Conservation (phyloP, 495 filamentous ascomycete genomes). For the Cercophora sp. region DNA sequence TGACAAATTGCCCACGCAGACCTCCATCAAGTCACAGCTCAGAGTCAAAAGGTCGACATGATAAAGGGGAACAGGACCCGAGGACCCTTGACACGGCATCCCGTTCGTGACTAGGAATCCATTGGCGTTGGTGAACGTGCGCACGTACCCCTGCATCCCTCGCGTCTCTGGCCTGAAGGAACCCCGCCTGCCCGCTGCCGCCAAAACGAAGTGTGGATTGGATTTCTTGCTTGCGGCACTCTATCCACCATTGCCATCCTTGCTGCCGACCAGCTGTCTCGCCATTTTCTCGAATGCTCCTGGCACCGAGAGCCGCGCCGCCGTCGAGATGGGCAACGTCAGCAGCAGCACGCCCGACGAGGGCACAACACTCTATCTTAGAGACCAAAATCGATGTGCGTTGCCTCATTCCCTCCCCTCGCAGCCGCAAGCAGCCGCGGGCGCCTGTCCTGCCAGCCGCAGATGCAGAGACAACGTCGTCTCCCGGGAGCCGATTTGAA, state of each 20-base stretch:
- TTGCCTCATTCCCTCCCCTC: slow-evolving; percentile 6
- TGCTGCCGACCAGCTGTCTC: slow-evolving; percentile 3
- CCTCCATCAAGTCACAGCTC: no score
- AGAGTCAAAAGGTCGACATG: no score
- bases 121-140: neutral
- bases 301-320: slow-evolving; percentile 17
- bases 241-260: neutral
- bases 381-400: slow-evolving; percentile 85
- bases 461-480: neutral
- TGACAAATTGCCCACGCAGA: no score
- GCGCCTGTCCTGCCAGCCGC: neutral
- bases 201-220: slow-evolving; percentile 8
- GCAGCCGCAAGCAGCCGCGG: neutral
- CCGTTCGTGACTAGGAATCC: neutral
- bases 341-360: slow-evolving; percentile 89
- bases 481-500: no score
- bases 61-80: no score
- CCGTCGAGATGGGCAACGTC: slow-evolving; percentile 79
- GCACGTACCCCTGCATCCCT: neutral
- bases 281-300: slow-evolving; percentile 13
- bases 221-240: slow-evolving; percentile 9
- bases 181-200: neutral
- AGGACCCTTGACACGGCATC: neutral
- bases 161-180: neutral
- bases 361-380: slow-evolving; percentile 73